A percentile compares a stretch with the other conserved stretches of the same genome.
Conservation (phyloP, 495 filamentous ascomycete species). For the Neurospora sp. region DNA sequence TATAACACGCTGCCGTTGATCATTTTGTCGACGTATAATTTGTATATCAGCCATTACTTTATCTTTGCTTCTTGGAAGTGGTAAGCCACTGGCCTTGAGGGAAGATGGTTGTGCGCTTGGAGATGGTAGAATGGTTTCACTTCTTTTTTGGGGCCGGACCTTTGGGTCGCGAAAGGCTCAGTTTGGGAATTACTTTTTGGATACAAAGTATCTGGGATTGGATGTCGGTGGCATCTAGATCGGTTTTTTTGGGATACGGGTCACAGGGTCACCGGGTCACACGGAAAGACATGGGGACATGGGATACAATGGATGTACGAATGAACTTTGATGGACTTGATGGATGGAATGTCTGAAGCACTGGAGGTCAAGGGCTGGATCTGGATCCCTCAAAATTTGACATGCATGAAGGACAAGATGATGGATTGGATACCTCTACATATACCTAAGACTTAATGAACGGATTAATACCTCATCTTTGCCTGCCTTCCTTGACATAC, state of each 20-base stretch:
- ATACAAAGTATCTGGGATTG: too few species aligned
- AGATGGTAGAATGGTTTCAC: background rate
- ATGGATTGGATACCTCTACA: background rate
- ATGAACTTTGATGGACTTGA: background rate
- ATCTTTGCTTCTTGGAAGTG: constrained; percentile 19
- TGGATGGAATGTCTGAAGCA: background rate
- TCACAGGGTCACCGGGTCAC: background rate
- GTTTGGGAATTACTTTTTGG: background rate
- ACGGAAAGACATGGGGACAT: background rate
- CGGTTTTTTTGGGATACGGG: background rate
- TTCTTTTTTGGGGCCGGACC: background rate
- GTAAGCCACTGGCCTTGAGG: constrained; percentile 2
- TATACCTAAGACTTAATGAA: background rate
- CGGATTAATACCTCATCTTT: background rate
- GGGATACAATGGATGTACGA: background rate
- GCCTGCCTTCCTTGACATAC: too few species aligned
- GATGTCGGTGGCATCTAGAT: background rate
- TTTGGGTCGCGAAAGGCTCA: background rate
- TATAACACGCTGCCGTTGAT: constrained; percentile 22
- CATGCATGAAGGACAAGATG: background rate
- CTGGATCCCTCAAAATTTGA: background rate
- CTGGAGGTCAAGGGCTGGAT: background rate
- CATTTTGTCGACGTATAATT: constrained; percentile 19
- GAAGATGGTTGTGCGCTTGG: background rate
- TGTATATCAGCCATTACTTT: constrained; percentile 23